Evolutionary conservation across 306 rosid species (phyloP), one percentile per base, ranked within the genome.

Genomic region (Cucurbita ficifolia): DNA sequence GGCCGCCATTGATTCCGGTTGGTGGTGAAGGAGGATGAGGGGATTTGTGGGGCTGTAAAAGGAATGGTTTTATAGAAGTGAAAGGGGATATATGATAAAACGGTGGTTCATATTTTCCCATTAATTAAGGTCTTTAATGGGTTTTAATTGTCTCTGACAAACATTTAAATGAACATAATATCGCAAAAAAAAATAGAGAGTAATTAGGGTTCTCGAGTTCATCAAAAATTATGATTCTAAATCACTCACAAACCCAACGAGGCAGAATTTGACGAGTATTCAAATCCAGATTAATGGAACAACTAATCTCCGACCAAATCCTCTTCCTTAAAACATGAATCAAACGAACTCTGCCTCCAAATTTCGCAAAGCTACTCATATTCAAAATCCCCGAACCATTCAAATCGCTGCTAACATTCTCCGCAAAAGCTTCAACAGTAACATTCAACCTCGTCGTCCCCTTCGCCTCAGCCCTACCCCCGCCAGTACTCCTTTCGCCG

Each of bases 201-300:
- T 38, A 62, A 68, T 68, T 43, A 46, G 36, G 40, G 6, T 12
- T 1, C 0, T 45, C 7, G 55, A 7, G 46, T 40, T 40, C 17
- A 10, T 33, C 6, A 19, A 38, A 38, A 5, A 42, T 10, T 38
- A 8, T 3, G 17, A 38, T n/a, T n/a, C 2, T 1, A 16, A 29
- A 10, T 61, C 46, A 77, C 5, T 40, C 46, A 51, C 96, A 93
- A 29, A 38, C 75, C 42, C 85, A 57, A 68, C 73, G 10, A 38
- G 42, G 82, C 42, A 78, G 80, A 73, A 89, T 35, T 22, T 54
- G 57, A 54, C 38, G 61, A n/a, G 81, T 82, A n/a, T 64, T 78
- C 76, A 89, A 77, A 33, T 80, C 75, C 42, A 94, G 82, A 29
- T 50, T 75, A 64, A 94, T 60, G 21, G 68, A 5, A 72, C 98